Percentiles rank a stretch among this genome's conserved stretches.
phyloP scores from a whole-genome alignment of 768 basidiomycete genomes.

The Hydnomerulius pinastri region DNA sequence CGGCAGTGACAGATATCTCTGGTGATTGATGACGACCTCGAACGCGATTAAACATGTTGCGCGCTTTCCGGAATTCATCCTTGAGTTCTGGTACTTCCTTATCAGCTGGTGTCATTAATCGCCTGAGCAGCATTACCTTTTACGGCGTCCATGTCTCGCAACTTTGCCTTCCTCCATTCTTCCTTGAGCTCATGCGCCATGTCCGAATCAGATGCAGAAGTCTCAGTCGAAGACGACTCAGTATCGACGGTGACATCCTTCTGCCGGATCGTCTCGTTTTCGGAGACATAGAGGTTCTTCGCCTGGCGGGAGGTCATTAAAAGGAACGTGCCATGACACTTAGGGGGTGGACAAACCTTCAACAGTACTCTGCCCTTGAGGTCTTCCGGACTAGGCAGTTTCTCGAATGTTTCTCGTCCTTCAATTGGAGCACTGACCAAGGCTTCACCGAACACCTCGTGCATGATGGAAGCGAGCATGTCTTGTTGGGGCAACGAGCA shows the following conservation, averaged over 20 bases:
- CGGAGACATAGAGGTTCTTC: constrained; percentile 70
- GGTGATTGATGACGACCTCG: constrained; percentile 31
- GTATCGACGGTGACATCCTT: constrained; percentile 37
- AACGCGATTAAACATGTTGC: constrained; percentile 43
- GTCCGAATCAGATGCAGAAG: constrained; percentile 37
- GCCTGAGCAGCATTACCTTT: constrained; percentile 36
- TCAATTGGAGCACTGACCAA: constrained; percentile 53
- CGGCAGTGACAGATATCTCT: constrained; percentile 17
- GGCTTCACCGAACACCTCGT: constrained; percentile 54
- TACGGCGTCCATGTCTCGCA: constrained; percentile 36
- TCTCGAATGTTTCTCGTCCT: constrained; percentile 46
- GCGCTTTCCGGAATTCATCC: constrained; percentile 42
- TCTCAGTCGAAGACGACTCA: constrained; percentile 45
- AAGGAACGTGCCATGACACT: neutral
- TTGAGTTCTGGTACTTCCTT: constrained; percentile 35
- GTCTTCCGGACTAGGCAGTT: constrained; percentile 82
- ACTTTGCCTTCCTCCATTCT: constrained; percentile 27
- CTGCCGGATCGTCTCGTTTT: constrained; percentile 35
- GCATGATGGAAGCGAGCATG: constrained; percentile 74
- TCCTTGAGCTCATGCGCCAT: constrained; percentile 24
- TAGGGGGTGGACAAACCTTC: constrained; percentile 53
- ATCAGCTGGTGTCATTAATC: neutral
- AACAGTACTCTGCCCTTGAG: constrained; percentile 78
- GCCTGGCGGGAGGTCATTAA: constrained; percentile 43
- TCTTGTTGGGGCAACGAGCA: constrained; percentile 81